A percentile compares a stretch with the other conserved stretches of the same genome.
Evolutionary conservation across 306 rosid genomes (phyloP).

Genomic region (Canavalia gladiata): DNA sequence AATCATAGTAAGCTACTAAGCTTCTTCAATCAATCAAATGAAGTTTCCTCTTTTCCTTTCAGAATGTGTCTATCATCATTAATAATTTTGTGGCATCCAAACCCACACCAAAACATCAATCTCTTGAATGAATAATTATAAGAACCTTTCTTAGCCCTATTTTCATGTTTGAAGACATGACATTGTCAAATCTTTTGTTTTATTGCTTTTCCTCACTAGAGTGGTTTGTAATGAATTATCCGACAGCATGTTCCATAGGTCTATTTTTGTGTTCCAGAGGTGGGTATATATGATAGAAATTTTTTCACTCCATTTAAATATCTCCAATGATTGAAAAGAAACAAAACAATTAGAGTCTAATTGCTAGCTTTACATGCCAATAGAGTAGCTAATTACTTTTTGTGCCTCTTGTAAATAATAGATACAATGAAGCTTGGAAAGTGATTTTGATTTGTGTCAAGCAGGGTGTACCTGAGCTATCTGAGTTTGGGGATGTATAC

Average conservation of each 20-base stretch:
- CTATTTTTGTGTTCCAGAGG: conserved; percentile 21
- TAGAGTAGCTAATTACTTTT: conserved; percentile 16
- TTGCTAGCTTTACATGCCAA: conserved; percentile 25
- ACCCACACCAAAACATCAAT: conserved; percentile 35
- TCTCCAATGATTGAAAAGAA: conserved; percentile 50
- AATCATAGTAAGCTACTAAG: conserved; percentile 5
- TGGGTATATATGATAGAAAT: neutral
- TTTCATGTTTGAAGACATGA: conserved; percentile 46
- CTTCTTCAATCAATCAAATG: conserved; percentile 35
- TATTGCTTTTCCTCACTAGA: conserved; percentile 36
- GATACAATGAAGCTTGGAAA: conserved; percentile 13
- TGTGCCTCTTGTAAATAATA: neutral
- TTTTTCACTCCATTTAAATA: conserved; percentile 20
- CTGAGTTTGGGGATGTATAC: conserved; percentile 80
- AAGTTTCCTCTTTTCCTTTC: conserved; percentile 17
- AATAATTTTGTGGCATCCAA: conserved; percentile 33
- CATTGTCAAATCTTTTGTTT: conserved; percentile 19
- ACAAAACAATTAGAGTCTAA: conserved; percentile 43
- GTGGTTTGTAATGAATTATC: conserved; percentile 15
- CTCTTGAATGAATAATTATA: conserved; percentile 47
- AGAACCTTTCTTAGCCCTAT: conserved; percentile 42
- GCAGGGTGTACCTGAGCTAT: conserved; percentile 83
- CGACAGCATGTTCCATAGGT: conserved; percentile 46
- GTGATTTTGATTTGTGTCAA: conserved; percentile 32
- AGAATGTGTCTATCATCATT: conserved; percentile 6